These are phyloP conservation scores for Candida yuanshanica DNA, from an alignment of 805 yeast species.

Conservation along the genomic window DNA sequence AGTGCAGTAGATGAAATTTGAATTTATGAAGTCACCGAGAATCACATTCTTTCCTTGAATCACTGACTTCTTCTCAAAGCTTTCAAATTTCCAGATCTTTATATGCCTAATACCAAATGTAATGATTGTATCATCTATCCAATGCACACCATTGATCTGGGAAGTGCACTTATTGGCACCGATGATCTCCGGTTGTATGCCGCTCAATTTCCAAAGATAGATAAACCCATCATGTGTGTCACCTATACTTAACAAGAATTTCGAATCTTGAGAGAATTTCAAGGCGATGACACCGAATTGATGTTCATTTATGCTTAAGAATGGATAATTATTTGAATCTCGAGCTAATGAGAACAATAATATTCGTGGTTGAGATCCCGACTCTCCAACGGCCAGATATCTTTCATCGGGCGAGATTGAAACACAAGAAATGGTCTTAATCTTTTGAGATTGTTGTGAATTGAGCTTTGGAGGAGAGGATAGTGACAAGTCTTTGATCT, in stretches of 20 bases:
- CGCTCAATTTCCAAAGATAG: constrained; percentile 49
- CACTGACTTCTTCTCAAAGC: constrained; percentile 21
- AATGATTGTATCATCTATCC: constrained; percentile 45
- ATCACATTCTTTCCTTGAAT: constrained; percentile 57
- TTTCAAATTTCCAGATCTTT: constrained; percentile 52
- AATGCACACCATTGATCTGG: constrained; percentile 45
- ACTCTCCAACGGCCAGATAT: constrained; percentile 63
- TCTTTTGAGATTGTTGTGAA: constrained; percentile 30
- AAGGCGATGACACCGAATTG: constrained; percentile 55
- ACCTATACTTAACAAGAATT: constrained; percentile 54
- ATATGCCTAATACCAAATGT: constrained; percentile 59
- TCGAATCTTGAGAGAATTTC: constrained; percentile 54
- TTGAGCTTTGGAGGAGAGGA: constrained; percentile 13
- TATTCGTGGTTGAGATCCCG: constrained; percentile 64
- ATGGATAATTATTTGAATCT: constrained; percentile 41
- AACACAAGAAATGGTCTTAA: constrained; percentile 50
- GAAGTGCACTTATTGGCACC: constrained; percentile 63
- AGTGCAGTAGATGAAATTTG: constrained; percentile 39
- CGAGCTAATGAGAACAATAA: constrained; percentile 52
- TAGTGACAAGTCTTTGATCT: constrained; percentile 1
- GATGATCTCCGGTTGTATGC: constrained; percentile 27
- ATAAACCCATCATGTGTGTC: constrained; percentile 64
- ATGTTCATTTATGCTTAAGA: constrained; percentile 55
- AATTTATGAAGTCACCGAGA: constrained; percentile 42
- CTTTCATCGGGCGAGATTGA: constrained; percentile 50